Evolutionary conservation across 495 filamentous ascomycete genomes (phyloP).

Genomic region (Aspergillus affinis): DNA sequence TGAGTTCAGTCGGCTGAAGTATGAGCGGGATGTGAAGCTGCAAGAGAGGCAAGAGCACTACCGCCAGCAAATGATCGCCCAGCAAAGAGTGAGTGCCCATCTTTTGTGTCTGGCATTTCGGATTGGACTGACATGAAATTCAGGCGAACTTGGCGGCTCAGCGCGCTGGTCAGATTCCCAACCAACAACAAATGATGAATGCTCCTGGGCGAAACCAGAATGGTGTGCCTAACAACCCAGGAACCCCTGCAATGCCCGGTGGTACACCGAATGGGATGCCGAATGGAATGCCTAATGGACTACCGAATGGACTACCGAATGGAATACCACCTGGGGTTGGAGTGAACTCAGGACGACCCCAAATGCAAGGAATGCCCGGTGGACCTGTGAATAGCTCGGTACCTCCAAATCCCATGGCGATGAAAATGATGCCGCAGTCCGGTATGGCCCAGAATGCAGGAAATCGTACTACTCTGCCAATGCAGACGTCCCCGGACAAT

Average conservation of each 20-base stretch:
- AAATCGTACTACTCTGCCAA: constrained; percentile 60
- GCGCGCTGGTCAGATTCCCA: constrained; percentile 43
- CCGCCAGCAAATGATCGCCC: constrained; percentile 60
- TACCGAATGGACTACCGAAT: constrained; percentile 41
- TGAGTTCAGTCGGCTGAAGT: constrained; percentile 84
- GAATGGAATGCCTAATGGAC: constrained; percentile 40
- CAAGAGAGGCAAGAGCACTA: constrained; percentile 71
- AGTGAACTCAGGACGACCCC: constrained; percentile 40
- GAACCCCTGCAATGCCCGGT: constrained; percentile 30
- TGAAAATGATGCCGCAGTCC: constrained; percentile 69
- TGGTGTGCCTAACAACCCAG: constrained; percentile 40
- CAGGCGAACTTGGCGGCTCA: constrained; percentile 43
- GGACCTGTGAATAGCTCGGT: constrained; percentile 47
- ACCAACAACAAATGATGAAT: constrained; percentile 45
- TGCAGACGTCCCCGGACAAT: constrained; percentile 53
- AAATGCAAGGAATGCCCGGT: constrained; percentile 42
- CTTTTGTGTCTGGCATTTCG: not conserved
- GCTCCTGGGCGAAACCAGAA: constrained; percentile 37
- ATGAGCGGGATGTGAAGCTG: constrained; percentile 77
- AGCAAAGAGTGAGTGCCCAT: constrained; percentile 54
- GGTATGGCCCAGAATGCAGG: constrained; percentile 63
- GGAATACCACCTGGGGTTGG: constrained; percentile 37
- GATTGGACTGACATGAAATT: constrained; percentile 17
- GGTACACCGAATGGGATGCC: constrained; percentile 37
- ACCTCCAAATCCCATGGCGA: constrained; percentile 53